Evolutionary conservation across 2,329 filamentous ascomycete genomes (phyloP).

Genomic region (Chaetomiaceae sp.): DNA sequence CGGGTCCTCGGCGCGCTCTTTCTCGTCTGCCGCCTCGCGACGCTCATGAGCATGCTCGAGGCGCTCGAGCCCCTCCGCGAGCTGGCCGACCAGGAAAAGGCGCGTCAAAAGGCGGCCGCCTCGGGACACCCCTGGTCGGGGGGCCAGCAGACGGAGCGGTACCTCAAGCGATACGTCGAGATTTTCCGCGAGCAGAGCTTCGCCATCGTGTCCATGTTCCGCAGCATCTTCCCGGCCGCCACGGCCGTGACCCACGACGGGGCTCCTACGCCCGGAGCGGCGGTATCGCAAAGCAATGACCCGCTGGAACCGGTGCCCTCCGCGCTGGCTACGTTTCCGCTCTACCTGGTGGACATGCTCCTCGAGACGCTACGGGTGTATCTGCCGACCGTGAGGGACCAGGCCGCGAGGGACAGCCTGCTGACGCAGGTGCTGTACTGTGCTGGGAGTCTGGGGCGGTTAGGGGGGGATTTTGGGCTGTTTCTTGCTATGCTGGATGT

Average conservation of each 20-base stretch:
- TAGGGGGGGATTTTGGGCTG: conserved; percentile 91
- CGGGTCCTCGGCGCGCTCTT: conserved; percentile 77
- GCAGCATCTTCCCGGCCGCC: conserved; percentile 73
- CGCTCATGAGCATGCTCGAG: conserved; percentile 71
- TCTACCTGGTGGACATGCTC: conserved; percentile 77
- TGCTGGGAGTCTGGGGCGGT: conserved; percentile 79
- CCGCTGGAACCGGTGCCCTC: conserved; percentile 61
- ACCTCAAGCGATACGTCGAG: conserved; percentile 91
- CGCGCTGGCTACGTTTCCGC: conserved; percentile 75
- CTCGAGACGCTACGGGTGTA: conserved; percentile 71
- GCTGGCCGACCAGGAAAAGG: conserved; percentile 79
- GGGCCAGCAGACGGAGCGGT: conserved; percentile 90
- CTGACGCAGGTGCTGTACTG: conserved; percentile 92
- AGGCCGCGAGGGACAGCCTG: conserved; percentile 75
- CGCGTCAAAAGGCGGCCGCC: conserved; percentile 40
- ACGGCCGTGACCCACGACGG: conserved; percentile 13
- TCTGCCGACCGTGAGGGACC: conserved; percentile 75
- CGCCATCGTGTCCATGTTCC: conserved; percentile 89
- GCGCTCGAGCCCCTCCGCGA: conserved; percentile 82
- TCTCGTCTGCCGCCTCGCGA: conserved; percentile 77
- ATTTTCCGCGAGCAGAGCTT: conserved; percentile 98
- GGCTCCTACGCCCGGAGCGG: conserved; percentile 13
- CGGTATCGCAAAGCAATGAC: conserved; percentile 4
- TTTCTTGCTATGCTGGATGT: conserved; percentile 62
- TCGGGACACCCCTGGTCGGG: conserved; percentile 51